Evolutionary conservation across 2,329 filamentous ascomycete species (phyloP), one percentile per base, ranked within the genome.

Genomic region (Podosphaera fusca): DNA sequence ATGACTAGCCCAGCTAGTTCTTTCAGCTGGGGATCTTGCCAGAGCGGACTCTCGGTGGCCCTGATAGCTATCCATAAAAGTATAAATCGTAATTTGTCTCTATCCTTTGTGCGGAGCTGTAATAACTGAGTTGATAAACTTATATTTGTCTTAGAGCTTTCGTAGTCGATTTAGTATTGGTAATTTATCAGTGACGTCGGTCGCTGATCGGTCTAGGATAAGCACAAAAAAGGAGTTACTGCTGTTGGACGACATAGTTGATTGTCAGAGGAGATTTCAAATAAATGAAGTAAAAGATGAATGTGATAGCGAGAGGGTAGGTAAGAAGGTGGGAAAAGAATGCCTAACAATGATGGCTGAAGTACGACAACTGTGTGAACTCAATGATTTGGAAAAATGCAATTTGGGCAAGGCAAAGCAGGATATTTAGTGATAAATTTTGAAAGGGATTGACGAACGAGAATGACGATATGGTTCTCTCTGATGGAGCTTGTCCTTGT

Each of bases 211-310:
- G 57, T 56, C 49, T 57, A 59, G 53, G 57, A 56, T 51, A 59
- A 60, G 49, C 60, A 62, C 58, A 12, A 42, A 4, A 61, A 62
- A 58, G 60, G 60, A 59, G 59, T 62, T 63, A 61, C 60, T 64
- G 64, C 67, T 68, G 65, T 68, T 67, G 66, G 65, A 60, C 58
- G 64, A 63, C 66, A 68, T 68, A 64, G 66, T 67, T 68, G 65
- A 63, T 62, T 64, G 66, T 68, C 64, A 68, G 66, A 68, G 63
- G 63, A 63, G 58, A 62, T 57, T 63, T 66, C 63, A 63, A 64
- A 65, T 65, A 58, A 60, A 50, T 58, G 59, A 57, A 62, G 35
- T 56, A 59, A 45, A 58, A 57, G 40, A 55, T 55, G 30, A 55
- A 55, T 45, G 51, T 52, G 58, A 59, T 59, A 59, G 56, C 53